Evolutionary conservation across 2,329 filamentous ascomycete species (phyloP).

Genomic region (Penicillium digitatum): DNA sequence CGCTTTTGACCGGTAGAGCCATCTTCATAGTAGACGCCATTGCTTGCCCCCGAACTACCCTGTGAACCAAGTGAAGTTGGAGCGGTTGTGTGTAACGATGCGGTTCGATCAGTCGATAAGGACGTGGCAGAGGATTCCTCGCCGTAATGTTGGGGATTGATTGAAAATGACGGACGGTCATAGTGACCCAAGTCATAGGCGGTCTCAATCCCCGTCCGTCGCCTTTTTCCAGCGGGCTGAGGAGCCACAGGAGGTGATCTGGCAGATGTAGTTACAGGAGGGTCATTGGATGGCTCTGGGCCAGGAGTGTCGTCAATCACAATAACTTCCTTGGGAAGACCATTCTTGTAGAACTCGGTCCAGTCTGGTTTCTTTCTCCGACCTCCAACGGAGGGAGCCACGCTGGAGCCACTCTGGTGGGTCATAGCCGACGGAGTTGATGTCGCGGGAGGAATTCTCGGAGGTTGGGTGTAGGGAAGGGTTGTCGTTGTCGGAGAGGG

Average conservation of each 20-base stretch:
- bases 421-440: conserved; percentile 35
- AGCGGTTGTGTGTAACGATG: conserved; percentile 80
- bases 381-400: conserved; percentile 38
- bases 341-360: conserved; percentile 77
- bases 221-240: conserved; percentile 62
- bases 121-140: conserved; percentile 65
- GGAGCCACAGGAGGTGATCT: conserved; percentile 30
- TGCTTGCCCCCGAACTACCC: conserved; percentile 49
- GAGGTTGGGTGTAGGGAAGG: conserved; percentile 33
- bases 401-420: conserved; percentile 38
- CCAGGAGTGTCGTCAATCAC: conserved; percentile 68
- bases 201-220: conserved; percentile 61
- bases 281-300: conserved; percentile 34
- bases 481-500: conserved; percentile 32
- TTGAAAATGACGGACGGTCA: conserved; percentile 66
- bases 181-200: conserved; percentile 70
- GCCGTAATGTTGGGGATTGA: conserved; percentile 66
- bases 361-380: conserved; percentile 64
- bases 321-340: conserved; percentile 78
- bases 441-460: conserved; percentile 38
- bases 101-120: conserved; percentile 76
- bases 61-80: conserved; percentile 77
- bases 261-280: conserved; percentile 19
- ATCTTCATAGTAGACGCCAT: conserved; percentile 62
- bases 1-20: conserved; percentile 77